Percentiles rank a stretch among this genome's conserved stretches.
phyloP scores from a whole-genome alignment of 2,329 filamentous ascomycete genomes.

The Nemania abortiva region DNA sequence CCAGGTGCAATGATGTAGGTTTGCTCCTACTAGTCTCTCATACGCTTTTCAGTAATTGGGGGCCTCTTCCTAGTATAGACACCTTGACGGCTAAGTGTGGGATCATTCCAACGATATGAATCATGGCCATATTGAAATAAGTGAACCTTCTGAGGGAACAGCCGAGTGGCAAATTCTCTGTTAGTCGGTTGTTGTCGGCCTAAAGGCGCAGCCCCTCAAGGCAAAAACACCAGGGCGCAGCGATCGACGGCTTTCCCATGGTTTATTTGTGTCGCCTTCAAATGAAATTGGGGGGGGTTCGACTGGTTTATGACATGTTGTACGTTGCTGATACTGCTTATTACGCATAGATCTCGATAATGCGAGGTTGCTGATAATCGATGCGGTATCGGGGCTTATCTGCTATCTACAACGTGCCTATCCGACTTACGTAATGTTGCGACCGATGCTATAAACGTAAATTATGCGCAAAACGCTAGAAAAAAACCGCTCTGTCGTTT shows the following conservation, averaged over 20 bases:
- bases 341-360: background rate
- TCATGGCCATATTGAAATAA: too few relatives aligned
- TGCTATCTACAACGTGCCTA: background rate
- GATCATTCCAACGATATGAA: too few relatives aligned
- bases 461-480: too few relatives aligned
- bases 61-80: too few relatives aligned
- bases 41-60: too few relatives aligned
- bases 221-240: background rate
- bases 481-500: too few relatives aligned
- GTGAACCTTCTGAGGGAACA: background rate
- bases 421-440: background rate
- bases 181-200: conserved; percentile 6
- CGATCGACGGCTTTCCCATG: background rate
- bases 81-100: too few relatives aligned
- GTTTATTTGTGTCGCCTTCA: background rate
- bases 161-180: background rate
- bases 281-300: background rate
- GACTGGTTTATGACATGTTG: background rate
- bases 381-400: conserved; percentile 15
- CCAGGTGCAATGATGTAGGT: too few relatives aligned
- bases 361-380: background rate
- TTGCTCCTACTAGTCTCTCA: background rate
- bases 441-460: background rate
- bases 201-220: background rate
- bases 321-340: background rate